These are phyloP conservation scores for Cyberlindnera nakhonratchasimensis DNA, from an alignment of 805 yeast species.

Conservation along the genomic window DNA sequence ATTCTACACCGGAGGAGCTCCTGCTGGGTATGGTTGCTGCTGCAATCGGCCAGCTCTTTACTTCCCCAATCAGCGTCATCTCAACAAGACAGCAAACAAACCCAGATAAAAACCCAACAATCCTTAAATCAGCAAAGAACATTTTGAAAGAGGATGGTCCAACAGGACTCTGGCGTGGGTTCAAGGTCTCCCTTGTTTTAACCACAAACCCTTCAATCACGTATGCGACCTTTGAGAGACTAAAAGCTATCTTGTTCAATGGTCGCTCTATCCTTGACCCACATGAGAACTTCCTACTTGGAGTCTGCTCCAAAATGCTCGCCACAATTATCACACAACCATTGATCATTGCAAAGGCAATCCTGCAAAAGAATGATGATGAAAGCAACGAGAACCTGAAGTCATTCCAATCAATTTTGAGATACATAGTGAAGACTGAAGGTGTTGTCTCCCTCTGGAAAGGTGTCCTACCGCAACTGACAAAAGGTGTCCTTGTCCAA, in stretches of 20 bases:
- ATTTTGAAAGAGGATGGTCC: conserved; percentile 62
- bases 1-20: conserved; percentile 64
- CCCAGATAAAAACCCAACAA: conserved; percentile 28
- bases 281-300: conserved; percentile 62
- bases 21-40: conserved; percentile 78
- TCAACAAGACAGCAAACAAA: conserved; percentile 65
- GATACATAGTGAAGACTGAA: conserved; percentile 58
- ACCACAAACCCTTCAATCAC: conserved; percentile 86
- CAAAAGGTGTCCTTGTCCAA: conserved; percentile 81
- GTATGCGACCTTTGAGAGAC: conserved; percentile 73
- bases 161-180: conserved; percentile 77
- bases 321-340: conserved; percentile 85
- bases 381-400: conserved; percentile 44
- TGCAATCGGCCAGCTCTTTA: conserved; percentile 73
- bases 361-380: conserved; percentile 55
- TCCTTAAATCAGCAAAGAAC: conserved; percentile 43
- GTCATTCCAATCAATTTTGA: conserved; percentile 61
- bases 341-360: conserved; percentile 76
- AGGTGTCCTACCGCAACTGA: conserved; percentile 75
- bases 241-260: conserved; percentile 45
- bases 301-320: conserved; percentile 75
- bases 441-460: conserved; percentile 67
- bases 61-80: conserved; percentile 76
- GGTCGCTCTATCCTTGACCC: conserved; percentile 45
- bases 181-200: conserved; percentile 73